Conservation (phyloP, 2,329 filamentous ascomycete species). For the Calonectria hongkongensis region DNA sequence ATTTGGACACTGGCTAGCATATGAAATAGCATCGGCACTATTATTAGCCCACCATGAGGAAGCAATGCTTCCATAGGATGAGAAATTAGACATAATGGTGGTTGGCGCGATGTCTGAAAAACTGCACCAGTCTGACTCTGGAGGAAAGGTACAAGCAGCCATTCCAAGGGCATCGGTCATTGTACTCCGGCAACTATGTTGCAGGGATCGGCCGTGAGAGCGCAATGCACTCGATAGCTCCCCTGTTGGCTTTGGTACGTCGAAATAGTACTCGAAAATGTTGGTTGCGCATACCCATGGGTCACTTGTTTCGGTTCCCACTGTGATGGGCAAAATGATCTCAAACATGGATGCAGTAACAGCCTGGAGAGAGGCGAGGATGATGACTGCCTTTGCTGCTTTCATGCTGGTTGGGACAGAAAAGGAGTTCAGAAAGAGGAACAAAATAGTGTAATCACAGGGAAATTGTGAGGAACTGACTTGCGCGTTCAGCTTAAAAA, state of each 20-base stretch:
- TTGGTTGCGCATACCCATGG: neutral
- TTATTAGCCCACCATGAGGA: constrained; percentile 6
- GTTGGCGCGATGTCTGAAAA: neutral
- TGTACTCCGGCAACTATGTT: neutral
- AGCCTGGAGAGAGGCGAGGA: neutral
- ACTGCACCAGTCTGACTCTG: constrained; percentile 1
- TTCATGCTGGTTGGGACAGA: neutral
- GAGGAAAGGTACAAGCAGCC: constrained; percentile 1
- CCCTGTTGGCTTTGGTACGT: constrained; percentile 14
- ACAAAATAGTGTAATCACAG: too few species aligned
- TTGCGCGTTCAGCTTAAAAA: too few species aligned
- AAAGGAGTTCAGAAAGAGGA: too few species aligned
- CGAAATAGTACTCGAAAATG: constrained; percentile 5
- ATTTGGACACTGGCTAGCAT: neutral
- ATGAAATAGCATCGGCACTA: neutral
- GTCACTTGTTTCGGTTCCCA: neutral
- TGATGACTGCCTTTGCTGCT: neutral
- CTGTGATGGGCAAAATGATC: neutral
- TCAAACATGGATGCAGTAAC: constrained; percentile 8
- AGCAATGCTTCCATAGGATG: neutral
- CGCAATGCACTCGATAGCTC: neutral
- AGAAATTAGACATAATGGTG: neutral
- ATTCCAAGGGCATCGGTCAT: constrained; percentile 8
- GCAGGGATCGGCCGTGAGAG: neutral
- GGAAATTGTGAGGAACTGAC: too few species aligned